phyloP scores from a whole-genome alignment of 2,329 filamentous ascomycete genomes.

The Phoma sp. region DNA sequence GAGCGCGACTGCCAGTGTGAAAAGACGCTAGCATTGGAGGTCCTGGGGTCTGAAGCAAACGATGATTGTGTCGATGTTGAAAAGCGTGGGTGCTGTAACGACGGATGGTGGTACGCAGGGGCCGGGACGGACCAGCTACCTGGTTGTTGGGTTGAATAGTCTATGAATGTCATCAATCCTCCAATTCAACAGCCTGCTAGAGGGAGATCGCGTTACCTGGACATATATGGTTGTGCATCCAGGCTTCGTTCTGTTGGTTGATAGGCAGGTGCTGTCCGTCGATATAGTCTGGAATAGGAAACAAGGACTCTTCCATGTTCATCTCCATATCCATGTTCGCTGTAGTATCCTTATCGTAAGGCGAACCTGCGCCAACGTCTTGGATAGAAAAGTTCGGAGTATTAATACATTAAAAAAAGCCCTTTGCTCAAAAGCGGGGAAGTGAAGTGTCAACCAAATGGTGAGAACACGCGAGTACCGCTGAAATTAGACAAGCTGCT shows the following conservation, averaged over 20 bases:
- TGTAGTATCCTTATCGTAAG: not conserved
- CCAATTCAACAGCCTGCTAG: not conserved
- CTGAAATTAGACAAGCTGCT: conserved; percentile 3
- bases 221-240: not conserved
- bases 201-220: not conserved
- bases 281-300: not conserved
- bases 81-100: conserved; percentile 21
- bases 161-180: conserved; percentile 17
- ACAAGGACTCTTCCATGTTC: not conserved
- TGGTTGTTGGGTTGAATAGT: conserved; percentile 12
- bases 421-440: not conserved
- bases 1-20: conserved; percentile 25
- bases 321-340: not conserved
- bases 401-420: not conserved
- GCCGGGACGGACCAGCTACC: conserved; percentile 15
- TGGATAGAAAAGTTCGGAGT: conserved; percentile 1
- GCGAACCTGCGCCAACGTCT: conserved; percentile 12
- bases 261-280: not conserved
- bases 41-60: conserved; percentile 21
- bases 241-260: not conserved
- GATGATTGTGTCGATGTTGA: conserved; percentile 34
- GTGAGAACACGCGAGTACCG: not conserved
- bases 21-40: conserved; percentile 27
- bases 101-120: conserved; percentile 9
- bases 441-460: not conserved